Base-by-base conservation (phyloP, 495 filamentous ascomycete genomes). In the Saxophila tyrrhenica region DNA sequence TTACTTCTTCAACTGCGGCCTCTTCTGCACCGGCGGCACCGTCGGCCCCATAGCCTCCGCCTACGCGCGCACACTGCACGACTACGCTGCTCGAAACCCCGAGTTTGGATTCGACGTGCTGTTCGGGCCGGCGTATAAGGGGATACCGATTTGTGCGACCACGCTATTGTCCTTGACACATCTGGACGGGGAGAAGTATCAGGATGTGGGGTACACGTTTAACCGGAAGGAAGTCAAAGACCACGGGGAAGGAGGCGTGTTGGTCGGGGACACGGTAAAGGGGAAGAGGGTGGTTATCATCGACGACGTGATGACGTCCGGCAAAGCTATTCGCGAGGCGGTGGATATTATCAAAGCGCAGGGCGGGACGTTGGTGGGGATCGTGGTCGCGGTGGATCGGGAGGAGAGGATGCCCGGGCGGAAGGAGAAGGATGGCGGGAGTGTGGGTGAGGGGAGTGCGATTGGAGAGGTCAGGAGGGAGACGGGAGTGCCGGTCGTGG, bases 1-100 rank as follows among this genome's bases (percentile, higher is more conserved):
- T n/a, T 96, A 97, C 79, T 96, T 98, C 78, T 94, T 97, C 83
- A 94, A 92, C 70, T 87, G 89, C 17, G 88, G 87, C 29, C 78
- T 84, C 60, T 89, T 96, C 73, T 84, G 89, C 73, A 79, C 78
- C 21, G 84, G 81, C 23, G 72, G 80, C 55, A 78, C 94, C 19
- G 78, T 92, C 54, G 74, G 76, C 53, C 79, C 86, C 55, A 80
- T 92, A 56, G 76, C 82, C 52, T 73, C 78, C 42, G 88, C 91
- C 42, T 97, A 89, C 67, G 90, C 91, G 7, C 75, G 81, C 44
- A 78, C 87, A 47, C 81, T 95, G 44, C 64, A 64, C 50, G 54
- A 56, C n/a, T 57, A 64, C 45, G 64, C 69, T 25, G 64, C 72
- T 1, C 43, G 38, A 22, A 58, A 69, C 52, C 63, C 70, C 39